phyloP scores from a whole-genome alignment of 2,329 filamentous ascomycete genomes.

The Microsporum ferrugineum region DNA sequence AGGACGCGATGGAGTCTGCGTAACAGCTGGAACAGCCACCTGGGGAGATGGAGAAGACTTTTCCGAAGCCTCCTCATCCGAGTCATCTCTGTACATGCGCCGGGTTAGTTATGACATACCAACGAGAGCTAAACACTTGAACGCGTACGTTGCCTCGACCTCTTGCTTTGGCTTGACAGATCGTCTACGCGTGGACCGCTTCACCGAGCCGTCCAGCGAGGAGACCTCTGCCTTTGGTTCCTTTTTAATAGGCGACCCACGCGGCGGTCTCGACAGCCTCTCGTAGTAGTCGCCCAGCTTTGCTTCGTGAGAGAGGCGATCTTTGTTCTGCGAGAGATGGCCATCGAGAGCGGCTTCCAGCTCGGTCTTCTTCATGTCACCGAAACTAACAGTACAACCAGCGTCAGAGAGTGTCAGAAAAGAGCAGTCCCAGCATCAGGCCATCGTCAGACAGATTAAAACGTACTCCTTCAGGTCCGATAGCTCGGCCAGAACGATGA shows the following conservation, averaged over 20 bases:
- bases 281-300: constrained; percentile 66
- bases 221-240: constrained; percentile 32
- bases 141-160: constrained; percentile 16
- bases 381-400: constrained; percentile 43
- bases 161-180: constrained; percentile 34
- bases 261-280: constrained; percentile 31
- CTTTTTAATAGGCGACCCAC: constrained; percentile 40
- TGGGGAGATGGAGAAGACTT: constrained; percentile 43
- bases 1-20: constrained; percentile 29
- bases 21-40: constrained; percentile 18
- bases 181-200: constrained; percentile 30
- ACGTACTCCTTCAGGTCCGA: constrained; percentile 64
- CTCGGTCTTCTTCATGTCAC: constrained; percentile 64
- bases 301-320: constrained; percentile 51
- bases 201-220: constrained; percentile 24
- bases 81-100: constrained; percentile 16
- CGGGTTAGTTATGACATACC: neutral
- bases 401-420: constrained; percentile 10
- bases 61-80: constrained; percentile 13
- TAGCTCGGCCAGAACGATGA: constrained; percentile 60
- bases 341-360: constrained; percentile 65
- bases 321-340: constrained; percentile 57
- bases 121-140: neutral
- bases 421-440: constrained; percentile 3
- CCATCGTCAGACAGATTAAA: neutral